These are phyloP conservation scores for Myrmaecium sp. DNA, from an alignment of 2,329 filamentous ascomycete genomes.

Conservation along the genomic window DNA sequence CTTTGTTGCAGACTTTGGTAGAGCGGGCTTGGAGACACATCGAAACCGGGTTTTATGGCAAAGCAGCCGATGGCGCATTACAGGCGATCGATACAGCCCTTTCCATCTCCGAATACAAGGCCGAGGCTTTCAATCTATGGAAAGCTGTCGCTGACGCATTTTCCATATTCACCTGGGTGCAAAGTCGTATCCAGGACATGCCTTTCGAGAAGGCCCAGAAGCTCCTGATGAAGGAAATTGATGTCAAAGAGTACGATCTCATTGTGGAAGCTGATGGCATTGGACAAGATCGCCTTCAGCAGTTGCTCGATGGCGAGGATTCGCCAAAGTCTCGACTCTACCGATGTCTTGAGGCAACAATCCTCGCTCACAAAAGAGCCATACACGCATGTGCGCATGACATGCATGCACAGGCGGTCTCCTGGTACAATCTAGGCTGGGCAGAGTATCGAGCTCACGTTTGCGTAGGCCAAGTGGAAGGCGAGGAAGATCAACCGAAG, in stretches of 20 bases:
- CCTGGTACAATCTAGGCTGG: slow-evolving; percentile 94
- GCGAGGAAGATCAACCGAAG: slow-evolving; percentile 8
- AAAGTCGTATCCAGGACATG: slow-evolving; percentile 46
- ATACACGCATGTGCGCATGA: slow-evolving; percentile 58
- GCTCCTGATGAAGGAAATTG: slow-evolving; percentile 40
- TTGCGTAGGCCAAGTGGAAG: slow-evolving; percentile 36
- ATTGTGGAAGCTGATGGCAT: slow-evolving; percentile 55
- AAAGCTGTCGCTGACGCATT: slow-evolving; percentile 82
- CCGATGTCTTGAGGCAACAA: slow-evolving; percentile 49
- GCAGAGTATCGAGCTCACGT: slow-evolving; percentile 69
- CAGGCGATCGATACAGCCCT: slow-evolving; percentile 53
- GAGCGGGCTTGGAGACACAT: slow-evolving; percentile 65
- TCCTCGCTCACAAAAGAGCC: slow-evolving; percentile 77
- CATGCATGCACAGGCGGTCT: slow-evolving; percentile 77
- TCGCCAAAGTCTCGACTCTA: slow-evolving; percentile 24
- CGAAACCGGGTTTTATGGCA: slow-evolving; percentile 73
- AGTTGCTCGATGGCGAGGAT: slow-evolving; percentile 6
- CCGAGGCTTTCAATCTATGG: slow-evolving; percentile 83
- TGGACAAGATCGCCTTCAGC: slow-evolving; percentile 21
- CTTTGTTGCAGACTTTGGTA: slow-evolving; percentile 72
- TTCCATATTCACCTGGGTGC: slow-evolving; percentile 64
- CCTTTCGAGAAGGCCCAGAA: slow-evolving; percentile 40
- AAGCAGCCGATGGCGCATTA: slow-evolving; percentile 53
- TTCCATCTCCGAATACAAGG: slow-evolving; percentile 41
- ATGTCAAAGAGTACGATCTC: slow-evolving; percentile 40